A percentile compares a stretch with the other conserved stretches of the same genome.
These are phyloP conservation scores for Ormosia emarginata DNA, from an alignment of 306 rosid species.

Conservation along the genomic window DNA sequence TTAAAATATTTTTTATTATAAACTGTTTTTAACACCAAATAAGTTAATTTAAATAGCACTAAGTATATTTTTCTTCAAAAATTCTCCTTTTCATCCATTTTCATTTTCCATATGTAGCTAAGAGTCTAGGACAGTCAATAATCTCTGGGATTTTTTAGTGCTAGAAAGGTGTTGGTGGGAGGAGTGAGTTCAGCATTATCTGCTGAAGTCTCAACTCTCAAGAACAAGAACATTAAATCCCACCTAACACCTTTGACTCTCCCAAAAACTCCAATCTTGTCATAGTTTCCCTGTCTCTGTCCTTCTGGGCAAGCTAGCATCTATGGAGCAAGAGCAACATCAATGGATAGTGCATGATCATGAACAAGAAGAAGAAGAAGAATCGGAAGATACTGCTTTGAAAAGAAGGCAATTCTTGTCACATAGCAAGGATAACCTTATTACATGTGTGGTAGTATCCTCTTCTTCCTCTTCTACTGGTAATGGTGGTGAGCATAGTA, in stretches of 20 bases:
- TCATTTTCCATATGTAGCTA: no score
- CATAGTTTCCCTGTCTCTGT: neutral
- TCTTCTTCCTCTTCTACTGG: slow-evolving; percentile 3
- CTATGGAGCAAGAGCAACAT: slow-evolving; percentile 37
- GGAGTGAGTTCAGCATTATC: neutral
- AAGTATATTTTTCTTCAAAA: no score
- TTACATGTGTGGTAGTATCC: neutral
- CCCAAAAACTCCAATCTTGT: slow-evolving; percentile 4
- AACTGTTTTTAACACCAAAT: no score
- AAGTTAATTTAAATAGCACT: no score
- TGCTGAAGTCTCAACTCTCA: neutral
- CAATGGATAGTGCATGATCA: neutral
- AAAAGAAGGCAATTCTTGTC: slow-evolving; percentile 5
- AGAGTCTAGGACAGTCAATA: no score
- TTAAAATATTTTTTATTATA: no score
- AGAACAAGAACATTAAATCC: neutral
- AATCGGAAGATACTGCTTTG: slow-evolving; percentile 27
- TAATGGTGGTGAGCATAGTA: neutral
- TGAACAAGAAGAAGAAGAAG: slow-evolving; percentile 5
- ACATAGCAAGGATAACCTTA: neutral
- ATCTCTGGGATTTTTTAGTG: neutral
- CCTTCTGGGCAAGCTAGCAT: neutral
- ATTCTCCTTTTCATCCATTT: no score
- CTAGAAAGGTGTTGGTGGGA: neutral
- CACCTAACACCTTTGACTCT: neutral